Evolutionary conservation across 1,284 basidiomycete species (phyloP), one percentile per base, ranked within the genome.

Genomic region (Microbotryomycetes sp.): DNA sequence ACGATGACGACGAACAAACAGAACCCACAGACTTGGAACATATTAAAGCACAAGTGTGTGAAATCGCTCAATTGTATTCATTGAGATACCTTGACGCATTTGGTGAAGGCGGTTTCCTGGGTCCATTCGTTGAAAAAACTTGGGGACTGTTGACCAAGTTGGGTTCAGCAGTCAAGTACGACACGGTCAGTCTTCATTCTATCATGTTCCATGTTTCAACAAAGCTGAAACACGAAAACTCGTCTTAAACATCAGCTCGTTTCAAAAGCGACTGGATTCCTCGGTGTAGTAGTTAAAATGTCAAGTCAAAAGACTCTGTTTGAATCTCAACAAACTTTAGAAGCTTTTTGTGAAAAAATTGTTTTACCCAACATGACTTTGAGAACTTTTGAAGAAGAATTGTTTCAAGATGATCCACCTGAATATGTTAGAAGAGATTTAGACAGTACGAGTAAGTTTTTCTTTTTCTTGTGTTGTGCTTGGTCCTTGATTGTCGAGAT

Each of bases 351-450:
- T 45, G 86, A 91, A 73, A 88, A 91, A 58, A 92, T 98, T 66
- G 87, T 97, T 29, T 81, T 98, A 30, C 93, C 94, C 29, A 97
- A 97, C 73, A 90, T 97, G 68, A 80, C 83, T 19, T 80, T 97
- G 36, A 82, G 93, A 65, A 79, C 89, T 57, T 87, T 92, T 67
- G 93, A 97, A 66, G 83, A 93, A 63, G 94, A 98, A 73, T 87
- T 93, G 76, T 97, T 98, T 73, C 92, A 97, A 76, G 94, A 98
- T 66, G 92, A 97, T 70, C 94, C 94, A 0, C 83, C 94, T 52
- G 94, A 97, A 74, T 98, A 89, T 75, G 90, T 98, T 68, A 85
- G 92, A 22, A 81, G 90, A 30, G 93, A 97, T 74, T 79, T 98
- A 16, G 85, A 88, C n/a, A 79, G 82, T 30, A 79, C 86, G 15